These are phyloP conservation scores for Ophiostoma ulmi DNA, from an alignment of 2,329 filamentous ascomycete species.

Conservation along the genomic window DNA sequence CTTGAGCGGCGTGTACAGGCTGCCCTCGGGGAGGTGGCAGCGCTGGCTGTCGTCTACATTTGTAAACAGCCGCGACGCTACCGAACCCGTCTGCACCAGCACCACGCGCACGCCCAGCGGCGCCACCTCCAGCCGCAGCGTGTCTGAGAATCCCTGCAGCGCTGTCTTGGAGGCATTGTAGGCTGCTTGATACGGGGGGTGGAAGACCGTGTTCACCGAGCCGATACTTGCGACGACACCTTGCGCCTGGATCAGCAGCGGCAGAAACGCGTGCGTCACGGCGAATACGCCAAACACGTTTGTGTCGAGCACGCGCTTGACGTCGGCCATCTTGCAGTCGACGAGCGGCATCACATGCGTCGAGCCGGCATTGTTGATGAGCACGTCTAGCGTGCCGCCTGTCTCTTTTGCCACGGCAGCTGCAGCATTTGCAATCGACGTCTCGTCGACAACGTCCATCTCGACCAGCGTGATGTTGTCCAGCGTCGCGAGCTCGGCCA, in stretches of 20 bases:
- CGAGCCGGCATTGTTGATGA: conserved; percentile 30
- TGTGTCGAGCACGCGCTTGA: conserved; percentile 26
- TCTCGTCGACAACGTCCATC: conserved; percentile 33
- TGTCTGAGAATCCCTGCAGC: conserved; percentile 29
- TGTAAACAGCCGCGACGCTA: conserved; percentile 31
- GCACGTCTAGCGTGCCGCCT: conserved; percentile 25
- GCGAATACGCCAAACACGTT: conserved; percentile 34
- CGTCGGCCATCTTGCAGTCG: conserved; percentile 25
- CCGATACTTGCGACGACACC: conserved; percentile 32
- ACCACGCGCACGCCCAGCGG: conserved; percentile 34
- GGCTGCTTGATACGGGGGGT: conserved; percentile 32
- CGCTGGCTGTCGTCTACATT: conserved; percentile 30
- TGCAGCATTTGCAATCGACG: conserved; percentile 20
- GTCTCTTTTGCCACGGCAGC: neutral
- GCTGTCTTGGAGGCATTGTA: conserved; percentile 35
- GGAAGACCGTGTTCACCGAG: conserved; percentile 33
- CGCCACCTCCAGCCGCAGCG: conserved; percentile 33
- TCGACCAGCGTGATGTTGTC: conserved; percentile 30
- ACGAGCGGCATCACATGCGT: conserved; percentile 26
- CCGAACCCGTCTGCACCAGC: conserved; percentile 33
- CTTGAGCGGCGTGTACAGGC: conserved; percentile 31
- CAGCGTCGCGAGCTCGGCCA: conserved; percentile 28
- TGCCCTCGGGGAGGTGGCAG: conserved; percentile 30
- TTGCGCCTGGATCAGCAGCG: conserved; percentile 30
- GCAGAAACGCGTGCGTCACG: conserved; percentile 34